These are phyloP conservation scores for Thelonectria discophora DNA, from an alignment of 2,329 filamentous ascomycete species.

Conservation along the genomic window DNA sequence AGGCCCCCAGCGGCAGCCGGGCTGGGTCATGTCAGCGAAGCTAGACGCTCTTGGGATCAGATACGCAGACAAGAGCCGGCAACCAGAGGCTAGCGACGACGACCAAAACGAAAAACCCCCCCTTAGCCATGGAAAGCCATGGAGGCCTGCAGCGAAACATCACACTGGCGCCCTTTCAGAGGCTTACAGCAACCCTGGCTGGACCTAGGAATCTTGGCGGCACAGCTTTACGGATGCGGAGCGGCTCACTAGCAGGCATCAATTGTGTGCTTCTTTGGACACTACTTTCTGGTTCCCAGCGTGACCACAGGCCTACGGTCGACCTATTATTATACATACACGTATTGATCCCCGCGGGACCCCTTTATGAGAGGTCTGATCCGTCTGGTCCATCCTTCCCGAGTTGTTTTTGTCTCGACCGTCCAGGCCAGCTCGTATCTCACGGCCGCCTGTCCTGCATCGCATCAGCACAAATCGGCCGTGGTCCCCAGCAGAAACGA, in stretches of 20 bases:
- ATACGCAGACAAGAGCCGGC: neutral
- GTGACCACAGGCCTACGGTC: conserved; percentile 8
- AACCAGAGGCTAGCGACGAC: conserved; percentile 2
- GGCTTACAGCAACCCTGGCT: conserved; percentile 1
- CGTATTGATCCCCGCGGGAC: conserved; percentile 23
- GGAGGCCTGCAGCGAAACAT: conserved; percentile 8
- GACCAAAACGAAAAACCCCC: neutral
- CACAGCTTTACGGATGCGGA: neutral
- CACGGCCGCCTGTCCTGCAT: conserved; percentile 15
- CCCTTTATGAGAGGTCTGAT: conserved; percentile 14
- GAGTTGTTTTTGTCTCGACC: conserved; percentile 16
- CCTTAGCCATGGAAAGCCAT: no score
- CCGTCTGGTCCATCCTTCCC: conserved; percentile 15
- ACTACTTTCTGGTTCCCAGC: conserved; percentile 23
- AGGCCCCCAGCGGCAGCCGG: conserved; percentile 1
- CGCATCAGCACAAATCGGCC: conserved; percentile 19
- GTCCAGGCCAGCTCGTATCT: conserved; percentile 23
- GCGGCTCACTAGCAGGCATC: conserved; percentile 15
- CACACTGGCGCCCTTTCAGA: neutral
- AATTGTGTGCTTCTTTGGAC: conserved; percentile 9
- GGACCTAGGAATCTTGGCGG: conserved; percentile 10
- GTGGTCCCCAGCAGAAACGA: conserved; percentile 19
- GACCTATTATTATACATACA: conserved; percentile 25
- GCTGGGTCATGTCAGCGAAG: conserved; percentile 20
- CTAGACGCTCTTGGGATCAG: conserved; percentile 5